Evolutionary conservation across 1,284 basidiomycete genomes (phyloP), one percentile per base, ranked within the genome.

Genomic region (Xerocomus nothofagi): DNA sequence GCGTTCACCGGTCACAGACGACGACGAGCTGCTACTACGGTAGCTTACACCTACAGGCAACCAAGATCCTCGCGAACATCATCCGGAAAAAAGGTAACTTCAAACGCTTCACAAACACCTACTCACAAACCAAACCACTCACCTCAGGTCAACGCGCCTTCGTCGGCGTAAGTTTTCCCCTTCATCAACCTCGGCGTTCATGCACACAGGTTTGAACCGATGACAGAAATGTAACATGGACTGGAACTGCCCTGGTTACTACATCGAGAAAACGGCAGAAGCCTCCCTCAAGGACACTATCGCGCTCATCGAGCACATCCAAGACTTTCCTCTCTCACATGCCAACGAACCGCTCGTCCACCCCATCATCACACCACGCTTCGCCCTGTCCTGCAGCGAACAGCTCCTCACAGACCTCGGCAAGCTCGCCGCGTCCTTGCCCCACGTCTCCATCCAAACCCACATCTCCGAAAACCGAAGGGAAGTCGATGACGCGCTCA

Each of bases 11-110:
- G 3, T 7, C 11, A 23, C 54, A 93, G 90, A 96, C 93, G 0
- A 96, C 93, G 0, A 96, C 93, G 0, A 91, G 87, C 55, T 95
- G 91, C 67, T 96, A 96, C 69, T 98, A 92, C 67, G 90, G 83
- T 11, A 88, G 89, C 0, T 70, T 95, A 3, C 93, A 98, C 69
- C 71, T 87, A 15, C 83, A 87, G 47, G 81, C 86, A 0, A 91
- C 90, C 6, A 90, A 86, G 66, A 71, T 81, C 20, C 80, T 98
- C 1, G 93, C 91, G 1, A 80, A 91, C 32, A 80, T 90, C 18
- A 80, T 90, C 34, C 78, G 87, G 58, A 62, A 71, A 15, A 72
- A 73, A 56, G 91, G 86, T 86, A 44, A 49, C 14, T 17, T 73
- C 57, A 4, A 26, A 41, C 14, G 24, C 23, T 45, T 23, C 17